Percentiles rank a stretch among this genome's conserved stretches.
Conservation (phyloP, 805 yeast species). For the Novakomyces olei region DNA sequence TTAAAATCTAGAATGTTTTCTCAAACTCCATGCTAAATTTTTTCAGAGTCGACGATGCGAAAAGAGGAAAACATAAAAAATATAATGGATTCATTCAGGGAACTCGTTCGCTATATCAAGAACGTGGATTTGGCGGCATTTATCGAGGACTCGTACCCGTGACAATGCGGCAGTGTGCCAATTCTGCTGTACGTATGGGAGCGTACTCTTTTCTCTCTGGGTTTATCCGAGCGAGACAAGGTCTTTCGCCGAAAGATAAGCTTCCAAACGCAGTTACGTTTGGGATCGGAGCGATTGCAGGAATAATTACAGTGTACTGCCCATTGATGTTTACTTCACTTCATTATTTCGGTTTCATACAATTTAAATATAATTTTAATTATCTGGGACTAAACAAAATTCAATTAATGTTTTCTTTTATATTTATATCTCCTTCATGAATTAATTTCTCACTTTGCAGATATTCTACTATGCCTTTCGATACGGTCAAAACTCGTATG, state of each 20-base stretch:
- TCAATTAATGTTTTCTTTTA: too few species aligned
- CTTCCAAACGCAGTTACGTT: conserved; percentile 63
- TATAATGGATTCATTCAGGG: conserved; percentile 46
- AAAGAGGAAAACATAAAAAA: conserved; percentile 34
- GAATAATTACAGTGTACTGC: conserved; percentile 59
- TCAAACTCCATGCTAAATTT: background rate
- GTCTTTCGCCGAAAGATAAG: conserved; percentile 39
- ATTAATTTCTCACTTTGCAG: too few species aligned
- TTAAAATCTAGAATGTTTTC: too few species aligned
- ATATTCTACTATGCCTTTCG: conserved; percentile 96
- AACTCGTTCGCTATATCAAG: conserved; percentile 39
- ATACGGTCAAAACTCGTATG: conserved; percentile 91
- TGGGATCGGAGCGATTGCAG: conserved; percentile 75
- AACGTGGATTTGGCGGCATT: conserved; percentile 62
- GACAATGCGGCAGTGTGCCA: conserved; percentile 85
- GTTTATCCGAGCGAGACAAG: conserved; percentile 6
- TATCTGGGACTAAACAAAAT: too few species aligned
- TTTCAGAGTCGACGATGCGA: conserved; percentile 58
- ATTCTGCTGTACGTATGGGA: conserved; percentile 84
- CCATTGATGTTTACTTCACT: too few species aligned
- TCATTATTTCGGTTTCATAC: too few species aligned
- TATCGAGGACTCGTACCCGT: conserved; percentile 85
- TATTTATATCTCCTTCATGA: too few species aligned
- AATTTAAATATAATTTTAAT: too few species aligned
- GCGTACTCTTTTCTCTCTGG: conserved; percentile 69